Evolutionary conservation across 176 grass and related monocot species (phyloP).

Genomic region (barley (Hordeum vulgare)): DNA sequence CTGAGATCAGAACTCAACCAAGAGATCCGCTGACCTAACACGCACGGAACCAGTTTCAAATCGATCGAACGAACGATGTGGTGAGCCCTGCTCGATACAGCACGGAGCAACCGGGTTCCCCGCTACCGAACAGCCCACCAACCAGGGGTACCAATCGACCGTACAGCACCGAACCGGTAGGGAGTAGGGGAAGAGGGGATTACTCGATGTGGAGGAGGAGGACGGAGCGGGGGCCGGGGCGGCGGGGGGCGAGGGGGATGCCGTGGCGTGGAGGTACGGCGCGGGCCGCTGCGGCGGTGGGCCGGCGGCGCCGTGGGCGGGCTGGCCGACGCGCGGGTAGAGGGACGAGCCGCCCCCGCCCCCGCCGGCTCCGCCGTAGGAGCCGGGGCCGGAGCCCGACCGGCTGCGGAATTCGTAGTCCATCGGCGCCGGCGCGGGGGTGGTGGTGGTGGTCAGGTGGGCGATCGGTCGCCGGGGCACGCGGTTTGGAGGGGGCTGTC

Average conservation of each 20-base stretch:
- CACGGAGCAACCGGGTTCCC: not conserved
- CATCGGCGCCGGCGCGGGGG: conserved; percentile 9
- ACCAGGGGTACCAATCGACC: not conserved
- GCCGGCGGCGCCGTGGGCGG: conserved; percentile 7
- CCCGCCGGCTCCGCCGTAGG: conserved; percentile 16
- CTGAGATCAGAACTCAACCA: not conserved
- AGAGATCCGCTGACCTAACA: not conserved
- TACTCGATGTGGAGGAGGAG: conserved; percentile 33
- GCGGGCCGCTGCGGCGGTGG: conserved; percentile 18
- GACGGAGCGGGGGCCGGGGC: not conserved
- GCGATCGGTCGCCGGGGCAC: not conserved
- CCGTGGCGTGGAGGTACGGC: conserved; percentile 29
- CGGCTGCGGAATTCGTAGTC: conserved; percentile 50
- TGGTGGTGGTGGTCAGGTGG: not conserved
- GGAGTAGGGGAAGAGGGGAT: not conserved
- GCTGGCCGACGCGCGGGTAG: conserved; percentile 35
- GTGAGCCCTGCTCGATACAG: not conserved
- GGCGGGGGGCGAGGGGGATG: not conserved
- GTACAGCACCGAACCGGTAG: not conserved
- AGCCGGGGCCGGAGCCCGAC: conserved; percentile 26
- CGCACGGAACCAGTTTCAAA: not conserved
- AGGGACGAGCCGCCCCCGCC: conserved; percentile 20
- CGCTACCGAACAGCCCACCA: not conserved
- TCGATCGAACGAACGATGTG: not conserved
- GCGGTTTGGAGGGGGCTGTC: not conserved